Evolutionary conservation across 1,139 yeast species (phyloP).

Genomic region (Taphrina betulina): DNA sequence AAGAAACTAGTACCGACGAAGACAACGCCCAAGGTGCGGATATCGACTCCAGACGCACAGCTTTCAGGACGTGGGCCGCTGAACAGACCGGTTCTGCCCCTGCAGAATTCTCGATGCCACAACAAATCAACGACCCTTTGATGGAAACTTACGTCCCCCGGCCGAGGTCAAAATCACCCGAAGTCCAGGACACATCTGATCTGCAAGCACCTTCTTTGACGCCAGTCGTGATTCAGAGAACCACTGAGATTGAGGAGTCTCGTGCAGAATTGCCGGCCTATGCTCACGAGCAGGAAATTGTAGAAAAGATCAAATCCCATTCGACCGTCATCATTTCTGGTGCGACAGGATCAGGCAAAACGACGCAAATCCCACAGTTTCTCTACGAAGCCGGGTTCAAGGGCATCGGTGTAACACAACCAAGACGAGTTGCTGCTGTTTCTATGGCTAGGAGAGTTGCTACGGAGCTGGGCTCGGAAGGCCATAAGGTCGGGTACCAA

Average conservation of each 20-base stretch:
- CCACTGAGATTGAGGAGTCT: conserved; percentile 61
- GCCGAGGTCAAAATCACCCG: conserved; percentile 59
- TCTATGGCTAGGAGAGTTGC: conserved; percentile 93
- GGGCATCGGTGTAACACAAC: conserved; percentile 88
- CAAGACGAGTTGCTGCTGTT: conserved; percentile 97
- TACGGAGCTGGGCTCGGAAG: conserved; percentile 76
- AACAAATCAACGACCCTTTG: conserved; percentile 43
- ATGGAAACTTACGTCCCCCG: conserved; percentile 42
- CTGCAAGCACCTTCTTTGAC: conserved; percentile 60
- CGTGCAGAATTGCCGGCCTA: conserved; percentile 81
- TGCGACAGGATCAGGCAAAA: conserved; percentile 98
- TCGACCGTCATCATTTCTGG: conserved; percentile 92
- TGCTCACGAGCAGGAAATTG: conserved; percentile 84
- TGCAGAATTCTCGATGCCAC: neutral
- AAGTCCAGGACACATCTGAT: conserved; percentile 58
- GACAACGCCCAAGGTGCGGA: conserved; percentile 38
- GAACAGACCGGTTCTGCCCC: conserved; percentile 41
- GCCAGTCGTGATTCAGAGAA: conserved; percentile 65
- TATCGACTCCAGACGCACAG: conserved; percentile 40
- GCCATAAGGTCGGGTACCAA: conserved; percentile 76
- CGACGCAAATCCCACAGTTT: conserved; percentile 96
- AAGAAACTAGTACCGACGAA: conserved; percentile 35
- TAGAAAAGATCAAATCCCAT: conserved; percentile 94
- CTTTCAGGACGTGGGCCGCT: conserved; percentile 58
- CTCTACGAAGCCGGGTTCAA: conserved; percentile 89